Evolutionary conservation across 495 filamentous ascomycete species (phyloP).

Genomic region (Aspergillus coremiiformis): DNA sequence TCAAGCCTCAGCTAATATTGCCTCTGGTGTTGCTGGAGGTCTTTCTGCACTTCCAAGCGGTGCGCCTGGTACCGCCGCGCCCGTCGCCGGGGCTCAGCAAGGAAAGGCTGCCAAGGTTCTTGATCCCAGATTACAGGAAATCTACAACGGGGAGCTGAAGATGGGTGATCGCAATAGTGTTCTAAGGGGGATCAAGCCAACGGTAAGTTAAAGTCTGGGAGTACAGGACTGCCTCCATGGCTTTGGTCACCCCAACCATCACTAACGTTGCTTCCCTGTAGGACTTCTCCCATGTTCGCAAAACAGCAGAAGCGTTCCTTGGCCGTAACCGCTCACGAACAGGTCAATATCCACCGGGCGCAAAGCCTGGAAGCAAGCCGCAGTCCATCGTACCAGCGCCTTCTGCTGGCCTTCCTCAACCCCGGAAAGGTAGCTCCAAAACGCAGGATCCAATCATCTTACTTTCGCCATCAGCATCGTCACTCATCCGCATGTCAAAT

Average conservation of each 20-base stretch:
- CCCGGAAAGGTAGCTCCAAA: slow-evolving; percentile 42
- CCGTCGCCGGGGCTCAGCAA: slow-evolving; percentile 46
- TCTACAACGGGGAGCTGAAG: slow-evolving; percentile 82
- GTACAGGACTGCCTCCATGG: not conserved
- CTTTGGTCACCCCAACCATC: not conserved
- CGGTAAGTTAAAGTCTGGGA: slow-evolving; percentile 48
- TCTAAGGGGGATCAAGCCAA: slow-evolving; percentile 81
- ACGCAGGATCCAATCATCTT: slow-evolving; percentile 93
- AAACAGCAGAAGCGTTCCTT: slow-evolving; percentile 74
- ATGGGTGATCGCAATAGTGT: slow-evolving; percentile 90
- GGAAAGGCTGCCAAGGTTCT: slow-evolving; percentile 49
- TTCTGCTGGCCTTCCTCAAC: slow-evolving; percentile 34
- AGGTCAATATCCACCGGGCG: slow-evolving; percentile 38
- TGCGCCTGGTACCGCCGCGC: slow-evolving; percentile 14
- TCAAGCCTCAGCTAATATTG: slow-evolving; percentile 32
- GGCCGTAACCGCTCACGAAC: slow-evolving; percentile 46
- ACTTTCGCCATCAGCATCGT: slow-evolving; percentile 94
- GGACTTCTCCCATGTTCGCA: slow-evolving; percentile 95
- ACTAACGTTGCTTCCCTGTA: slow-evolving; percentile 24
- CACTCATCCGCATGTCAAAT: slow-evolving; percentile 94
- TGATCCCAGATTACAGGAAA: slow-evolving; percentile 74
- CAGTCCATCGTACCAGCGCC: slow-evolving; percentile 32
- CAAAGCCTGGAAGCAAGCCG: slow-evolving; percentile 35
- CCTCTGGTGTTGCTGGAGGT: slow-evolving; percentile 37
- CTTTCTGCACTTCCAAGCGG: slow-evolving; percentile 16